phyloP scores from a whole-genome alignment of 192 early-diverging fungal genomes.

The Spizellomyces sp. region DNA sequence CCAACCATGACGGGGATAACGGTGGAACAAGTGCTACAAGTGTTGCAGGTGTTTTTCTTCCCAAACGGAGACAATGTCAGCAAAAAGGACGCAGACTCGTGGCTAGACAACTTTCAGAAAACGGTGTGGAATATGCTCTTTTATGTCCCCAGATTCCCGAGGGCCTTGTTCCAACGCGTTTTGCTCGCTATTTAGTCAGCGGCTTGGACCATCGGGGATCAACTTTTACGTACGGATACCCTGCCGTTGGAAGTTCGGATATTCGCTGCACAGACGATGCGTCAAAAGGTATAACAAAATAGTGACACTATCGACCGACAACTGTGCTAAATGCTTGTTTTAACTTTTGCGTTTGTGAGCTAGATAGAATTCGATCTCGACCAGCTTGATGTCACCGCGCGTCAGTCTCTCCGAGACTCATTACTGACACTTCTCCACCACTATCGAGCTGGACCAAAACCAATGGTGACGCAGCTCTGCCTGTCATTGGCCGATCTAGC shows the following conservation, averaged over 20 bases:
- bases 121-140: constrained; percentile 57
- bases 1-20: background rate
- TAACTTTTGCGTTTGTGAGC: background rate
- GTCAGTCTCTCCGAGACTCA: constrained; percentile 72
- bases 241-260: constrained; percentile 63
- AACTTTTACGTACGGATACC: constrained; percentile 62
- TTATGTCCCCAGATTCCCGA: background rate
- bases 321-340: background rate
- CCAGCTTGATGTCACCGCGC: constrained; percentile 70
- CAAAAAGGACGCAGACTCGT: constrained; percentile 65
- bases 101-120: constrained; percentile 87
- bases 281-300: constrained; percentile 69
- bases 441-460: constrained; percentile 58
- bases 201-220: constrained; percentile 84
- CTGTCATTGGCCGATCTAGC: constrained; percentile 78
- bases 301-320: no score
- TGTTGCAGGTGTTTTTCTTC: constrained; percentile 16
- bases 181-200: constrained; percentile 53
- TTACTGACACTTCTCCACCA: constrained; percentile 69
- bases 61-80: constrained; percentile 19
- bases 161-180: background rate
- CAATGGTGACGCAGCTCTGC: constrained; percentile 79
- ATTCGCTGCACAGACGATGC: constrained; percentile 93
- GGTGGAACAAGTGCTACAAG: constrained; percentile 32
- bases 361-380: constrained; percentile 79